Base-by-base conservation (phyloP, 352 stramenopile species). In the Globisporangium spiculum region DNA sequence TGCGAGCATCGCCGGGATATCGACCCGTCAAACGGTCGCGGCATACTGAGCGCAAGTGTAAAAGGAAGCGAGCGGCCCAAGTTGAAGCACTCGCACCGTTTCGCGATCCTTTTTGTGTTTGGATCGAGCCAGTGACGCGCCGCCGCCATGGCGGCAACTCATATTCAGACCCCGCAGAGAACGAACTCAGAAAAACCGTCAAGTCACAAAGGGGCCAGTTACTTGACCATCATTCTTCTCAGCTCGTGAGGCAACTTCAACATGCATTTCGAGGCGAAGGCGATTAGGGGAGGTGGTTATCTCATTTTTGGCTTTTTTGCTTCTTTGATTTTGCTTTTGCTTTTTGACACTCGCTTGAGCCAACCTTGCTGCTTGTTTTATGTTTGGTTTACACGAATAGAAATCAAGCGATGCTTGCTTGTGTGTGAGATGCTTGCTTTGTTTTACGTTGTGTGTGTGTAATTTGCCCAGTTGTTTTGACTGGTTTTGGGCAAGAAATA, bases 191-290 rank as follows among this genome's bases (percentile, higher is more conserved):
- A 16, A n/a, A 48, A 48, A 48, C 41, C 14, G 41, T 48, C 41
- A 48, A 46, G 38, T 46, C 38, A 46, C 38, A 46, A 14, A 46
- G 38, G 38, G 38, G 12, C 38, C 41, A 50, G 41, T n/a, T n/a
- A 44, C 41, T 4, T 16, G 3, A 64, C 59, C 38, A 64, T 55
- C 59, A 64, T 38, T 64, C 59, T n/a, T 30, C 38, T 5, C 18
- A 4, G 20, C 7, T 38, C 1, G 58, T 52, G 26, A 36, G 58
- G 8, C 38, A 64, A 60, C 63, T 67, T 67, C 63, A 67, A 67
- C 63, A 61, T 67, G 63, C 63, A 56, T 62, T 41, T 54, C 38
- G 41, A 22, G 18, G 41, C 41, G 41, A 50, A 14, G 14, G 16
- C 3, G 41, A 50, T n/a, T 50, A 50, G 41, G 41, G 41, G 16